phyloP scores from a whole-genome alignment of 345 rosid genomes.

The Gossypium sturtianum region DNA sequence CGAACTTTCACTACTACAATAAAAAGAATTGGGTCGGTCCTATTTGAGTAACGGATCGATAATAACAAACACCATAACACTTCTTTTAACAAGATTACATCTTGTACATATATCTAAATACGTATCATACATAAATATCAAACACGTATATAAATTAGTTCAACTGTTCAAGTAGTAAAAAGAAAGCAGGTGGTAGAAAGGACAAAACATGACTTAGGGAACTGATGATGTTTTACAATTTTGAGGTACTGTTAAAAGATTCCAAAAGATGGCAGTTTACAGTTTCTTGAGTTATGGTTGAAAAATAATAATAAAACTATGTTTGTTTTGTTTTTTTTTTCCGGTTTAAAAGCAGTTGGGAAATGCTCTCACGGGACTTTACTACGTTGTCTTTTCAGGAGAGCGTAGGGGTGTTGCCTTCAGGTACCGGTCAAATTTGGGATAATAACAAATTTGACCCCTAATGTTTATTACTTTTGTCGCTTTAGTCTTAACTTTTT shows the following conservation, averaged over 20 bases:
- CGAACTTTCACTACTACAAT: too few species aligned
- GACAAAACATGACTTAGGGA: not conserved
- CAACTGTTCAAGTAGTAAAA: not conserved
- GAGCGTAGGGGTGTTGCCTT: slow-evolving; percentile 36
- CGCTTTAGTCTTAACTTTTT: too few species aligned
- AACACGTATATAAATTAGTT: not conserved
- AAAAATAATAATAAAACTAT: not conserved
- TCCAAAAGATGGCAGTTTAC: slow-evolving; percentile 12
- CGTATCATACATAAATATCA: too few species aligned
- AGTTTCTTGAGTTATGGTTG: not conserved
- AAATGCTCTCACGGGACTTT: slow-evolving; percentile 16
- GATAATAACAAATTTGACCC: too few species aligned
- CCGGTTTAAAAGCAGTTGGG: slow-evolving; percentile 16
- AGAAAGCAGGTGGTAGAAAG: not conserved
- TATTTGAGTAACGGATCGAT: too few species aligned
- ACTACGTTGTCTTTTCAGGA: slow-evolving; percentile 25
- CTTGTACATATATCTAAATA: too few species aligned
- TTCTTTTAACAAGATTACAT: too few species aligned
- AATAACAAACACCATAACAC: too few species aligned
- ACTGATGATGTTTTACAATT: not conserved
- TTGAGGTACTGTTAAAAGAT: not conserved
- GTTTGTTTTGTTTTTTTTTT: not conserved
- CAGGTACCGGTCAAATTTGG: slow-evolving; percentile 35
- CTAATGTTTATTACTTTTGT: too few species aligned
- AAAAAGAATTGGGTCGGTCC: rapidly evolving